Conservation (phyloP, 2,329 filamentous ascomycete genomes). For the Penicillium brasilianum region DNA sequence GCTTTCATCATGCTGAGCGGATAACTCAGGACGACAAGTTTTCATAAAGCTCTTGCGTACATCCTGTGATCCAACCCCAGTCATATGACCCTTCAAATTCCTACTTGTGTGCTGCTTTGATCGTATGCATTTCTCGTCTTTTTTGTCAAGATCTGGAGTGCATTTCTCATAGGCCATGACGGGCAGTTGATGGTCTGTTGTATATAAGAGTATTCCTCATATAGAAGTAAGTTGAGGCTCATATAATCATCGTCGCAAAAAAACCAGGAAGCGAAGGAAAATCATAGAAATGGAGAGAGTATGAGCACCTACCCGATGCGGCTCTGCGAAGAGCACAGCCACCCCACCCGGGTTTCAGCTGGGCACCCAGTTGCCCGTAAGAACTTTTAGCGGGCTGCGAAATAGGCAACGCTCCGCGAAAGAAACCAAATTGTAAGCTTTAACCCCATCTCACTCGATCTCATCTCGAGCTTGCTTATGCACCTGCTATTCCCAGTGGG, state of each 20-base stretch:
- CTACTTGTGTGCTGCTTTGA: too few species aligned
- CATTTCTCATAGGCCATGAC: background rate
- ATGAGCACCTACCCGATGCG: background rate
- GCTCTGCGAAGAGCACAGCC: background rate
- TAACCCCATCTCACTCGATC: too few species aligned
- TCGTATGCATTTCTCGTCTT: background rate
- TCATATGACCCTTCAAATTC: background rate
- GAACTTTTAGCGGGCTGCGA: too few species aligned
- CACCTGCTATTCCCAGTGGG: too few species aligned
- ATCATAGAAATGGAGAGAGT: background rate
- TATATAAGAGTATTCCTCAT: too few species aligned
- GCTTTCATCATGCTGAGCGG: background rate
- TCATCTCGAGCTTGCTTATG: too few species aligned
- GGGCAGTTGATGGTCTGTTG: background rate
- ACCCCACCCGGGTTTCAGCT: conserved; percentile 1
- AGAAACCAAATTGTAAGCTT: background rate
- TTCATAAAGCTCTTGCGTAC: background rate
- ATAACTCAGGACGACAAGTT: background rate
- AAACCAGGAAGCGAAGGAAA: background rate
- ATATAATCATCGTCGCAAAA: too few species aligned
- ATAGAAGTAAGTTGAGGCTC: background rate
- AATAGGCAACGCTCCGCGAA: too few species aligned
- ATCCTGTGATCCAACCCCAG: background rate
- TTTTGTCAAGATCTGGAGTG: background rate
- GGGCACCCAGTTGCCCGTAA: background rate